Evolutionary conservation across 2,329 filamentous ascomycete species (phyloP).

Genomic region (Akanthomyces muscarius): DNA sequence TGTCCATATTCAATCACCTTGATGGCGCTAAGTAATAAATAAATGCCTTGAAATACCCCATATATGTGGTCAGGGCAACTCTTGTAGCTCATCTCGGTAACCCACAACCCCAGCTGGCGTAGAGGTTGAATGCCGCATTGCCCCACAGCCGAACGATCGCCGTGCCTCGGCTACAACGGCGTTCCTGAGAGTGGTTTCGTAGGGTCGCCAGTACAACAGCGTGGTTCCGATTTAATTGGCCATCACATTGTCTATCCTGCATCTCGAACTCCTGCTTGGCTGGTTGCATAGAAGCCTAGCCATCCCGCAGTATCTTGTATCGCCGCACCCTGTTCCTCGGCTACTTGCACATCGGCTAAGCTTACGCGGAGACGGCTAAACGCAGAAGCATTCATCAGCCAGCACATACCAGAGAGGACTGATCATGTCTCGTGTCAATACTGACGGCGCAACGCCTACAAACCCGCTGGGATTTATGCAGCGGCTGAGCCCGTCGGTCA

Average conservation of each 20-base stretch:
- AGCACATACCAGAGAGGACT: neutral
- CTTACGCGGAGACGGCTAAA: neutral
- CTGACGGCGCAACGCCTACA: neutral
- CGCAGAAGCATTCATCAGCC: neutral
- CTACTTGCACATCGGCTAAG: neutral
- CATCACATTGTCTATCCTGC: neutral
- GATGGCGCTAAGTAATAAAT: neutral
- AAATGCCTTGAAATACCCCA: neutral
- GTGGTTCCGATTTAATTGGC: neutral
- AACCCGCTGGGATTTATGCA: slow-evolving; percentile 11
- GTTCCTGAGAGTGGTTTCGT: neutral
- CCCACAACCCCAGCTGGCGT: slow-evolving; percentile 1
- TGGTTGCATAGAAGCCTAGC: neutral
- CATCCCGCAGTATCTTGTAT: neutral
- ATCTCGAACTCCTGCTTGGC: neutral
- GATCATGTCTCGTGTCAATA: neutral
- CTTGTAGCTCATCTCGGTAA: neutral
- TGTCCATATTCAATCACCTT: no score
- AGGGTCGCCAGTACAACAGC: neutral
- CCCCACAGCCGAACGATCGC: neutral
- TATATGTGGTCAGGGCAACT: no score
- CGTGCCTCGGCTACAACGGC: neutral
- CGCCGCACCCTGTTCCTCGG: neutral
- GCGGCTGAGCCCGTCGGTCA: slow-evolving; percentile 34
- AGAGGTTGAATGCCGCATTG: neutral